These are phyloP conservation scores for Naganishia onofrii DNA, from an alignment of 768 basidiomycete species.

Conservation along the genomic window DNA sequence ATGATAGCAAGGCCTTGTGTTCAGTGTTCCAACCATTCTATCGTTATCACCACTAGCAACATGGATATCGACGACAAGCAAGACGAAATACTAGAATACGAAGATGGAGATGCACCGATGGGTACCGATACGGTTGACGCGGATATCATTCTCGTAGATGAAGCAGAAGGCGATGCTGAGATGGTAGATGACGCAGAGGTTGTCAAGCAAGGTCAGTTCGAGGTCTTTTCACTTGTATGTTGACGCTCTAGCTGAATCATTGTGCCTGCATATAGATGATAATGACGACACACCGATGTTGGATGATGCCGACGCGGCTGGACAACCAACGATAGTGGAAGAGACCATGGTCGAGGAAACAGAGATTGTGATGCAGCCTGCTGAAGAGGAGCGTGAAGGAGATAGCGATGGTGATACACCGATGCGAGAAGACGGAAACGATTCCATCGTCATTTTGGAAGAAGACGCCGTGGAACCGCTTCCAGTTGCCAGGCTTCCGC, in stretches of 20 bases:
- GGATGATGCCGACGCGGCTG: neutral
- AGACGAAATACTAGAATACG: slow-evolving; percentile 12
- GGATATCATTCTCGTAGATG: neutral
- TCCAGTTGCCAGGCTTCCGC: too few relatives aligned
- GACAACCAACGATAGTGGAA: neutral
- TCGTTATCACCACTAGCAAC: neutral
- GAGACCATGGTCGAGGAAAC: neutral
- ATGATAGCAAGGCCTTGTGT: too few relatives aligned
- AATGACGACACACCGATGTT: slow-evolving; percentile 5
- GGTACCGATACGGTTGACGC: neutral
- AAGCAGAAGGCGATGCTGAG: slow-evolving; percentile 4
- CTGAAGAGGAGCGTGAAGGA: neutral
- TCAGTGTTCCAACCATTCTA: too few relatives aligned
- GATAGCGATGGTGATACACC: slow-evolving; percentile 1
- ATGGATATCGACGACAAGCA: slow-evolving; percentile 24
- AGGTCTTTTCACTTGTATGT: neutral
- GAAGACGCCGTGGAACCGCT: neutral
- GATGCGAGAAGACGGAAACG: neutral
- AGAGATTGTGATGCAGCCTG: slow-evolving; percentile 9
- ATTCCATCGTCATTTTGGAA: neutral
- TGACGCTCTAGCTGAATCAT: neutral
- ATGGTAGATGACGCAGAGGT: slow-evolving; percentile 16
- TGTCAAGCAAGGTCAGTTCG: neutral
- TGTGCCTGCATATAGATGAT: neutral
- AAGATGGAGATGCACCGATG: slow-evolving; percentile 12